Conservation (phyloP, 2,329 filamentous ascomycete species). For the Exophiala oligosperma region DNA sequence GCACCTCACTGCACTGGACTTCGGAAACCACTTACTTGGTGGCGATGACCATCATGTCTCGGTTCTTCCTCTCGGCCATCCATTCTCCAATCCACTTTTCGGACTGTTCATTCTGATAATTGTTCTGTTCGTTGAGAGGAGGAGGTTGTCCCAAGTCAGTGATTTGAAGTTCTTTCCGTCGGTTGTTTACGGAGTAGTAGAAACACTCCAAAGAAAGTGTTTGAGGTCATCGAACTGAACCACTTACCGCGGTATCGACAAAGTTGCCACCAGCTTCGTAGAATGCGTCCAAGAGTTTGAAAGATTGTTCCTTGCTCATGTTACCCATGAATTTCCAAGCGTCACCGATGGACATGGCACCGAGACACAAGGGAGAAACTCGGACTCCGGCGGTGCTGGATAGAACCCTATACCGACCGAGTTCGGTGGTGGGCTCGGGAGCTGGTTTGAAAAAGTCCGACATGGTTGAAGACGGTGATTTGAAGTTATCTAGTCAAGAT, state of each 20-base stretch:
- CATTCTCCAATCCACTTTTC: slow-evolving; percentile 68
- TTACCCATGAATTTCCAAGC: slow-evolving; percentile 37
- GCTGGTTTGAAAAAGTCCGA: slow-evolving; percentile 39
- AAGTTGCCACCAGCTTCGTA: slow-evolving; percentile 68
- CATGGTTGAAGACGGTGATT: background rate
- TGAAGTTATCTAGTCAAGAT: too few species aligned
- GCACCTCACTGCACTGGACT: background rate
- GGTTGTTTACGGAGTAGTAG: too few species aligned
- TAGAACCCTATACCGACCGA: slow-evolving; percentile 66
- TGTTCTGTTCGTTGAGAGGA: slow-evolving; percentile 52
- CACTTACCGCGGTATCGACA: slow-evolving; percentile 59
- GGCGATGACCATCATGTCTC: slow-evolving; percentile 69
- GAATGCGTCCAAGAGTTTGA: slow-evolving; percentile 67
- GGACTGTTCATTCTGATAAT: slow-evolving; percentile 65
- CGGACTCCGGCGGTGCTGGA: slow-evolving; percentile 65
- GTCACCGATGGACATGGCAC: slow-evolving; percentile 41
- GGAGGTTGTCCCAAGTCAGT: background rate
- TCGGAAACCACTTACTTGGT: slow-evolving; percentile 63
- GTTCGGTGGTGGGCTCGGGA: slow-evolving; percentile 57
- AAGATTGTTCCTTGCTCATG: slow-evolving; percentile 62
- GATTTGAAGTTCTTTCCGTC: too few species aligned
- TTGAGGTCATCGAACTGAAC: too few species aligned
- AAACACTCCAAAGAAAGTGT: too few species aligned
- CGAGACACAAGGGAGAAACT: slow-evolving; percentile 62
- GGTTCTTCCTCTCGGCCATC: slow-evolving; percentile 54